Percentiles rank a stretch among this genome's conserved stretches.
These are phyloP conservation scores for Melaleuca quinquenervia DNA, from an alignment of 345 rosid genomes.

Conservation along the genomic window DNA sequence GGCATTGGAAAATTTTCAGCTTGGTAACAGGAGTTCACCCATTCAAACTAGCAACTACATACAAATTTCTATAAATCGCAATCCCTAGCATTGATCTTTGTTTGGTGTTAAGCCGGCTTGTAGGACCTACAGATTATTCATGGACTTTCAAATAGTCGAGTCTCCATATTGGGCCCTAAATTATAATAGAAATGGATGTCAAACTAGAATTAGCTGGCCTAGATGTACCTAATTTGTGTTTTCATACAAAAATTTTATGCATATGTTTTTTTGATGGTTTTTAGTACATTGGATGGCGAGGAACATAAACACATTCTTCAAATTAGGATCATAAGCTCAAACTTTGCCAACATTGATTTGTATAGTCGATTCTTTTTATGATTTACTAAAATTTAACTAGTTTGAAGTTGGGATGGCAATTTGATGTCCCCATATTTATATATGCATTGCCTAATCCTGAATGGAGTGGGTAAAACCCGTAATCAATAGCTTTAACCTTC, in stretches of 20 bases:
- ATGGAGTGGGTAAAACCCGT: no score
- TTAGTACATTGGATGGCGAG: neutral
- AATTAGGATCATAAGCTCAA: neutral
- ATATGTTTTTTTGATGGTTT: neutral
- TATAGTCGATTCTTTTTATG: neutral
- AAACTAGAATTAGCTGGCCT: neutral
- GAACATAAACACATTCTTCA: neutral
- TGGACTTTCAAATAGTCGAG: neutral
- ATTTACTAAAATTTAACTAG: neutral
- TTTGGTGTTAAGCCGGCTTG: neutral
- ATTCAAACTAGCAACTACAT: neutral
- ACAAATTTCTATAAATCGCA: neutral
- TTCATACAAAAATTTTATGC: neutral
- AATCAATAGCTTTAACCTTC: no score
- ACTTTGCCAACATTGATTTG: neutral
- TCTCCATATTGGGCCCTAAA: neutral
- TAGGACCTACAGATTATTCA: rapidly evolving
- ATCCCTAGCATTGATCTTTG: neutral
- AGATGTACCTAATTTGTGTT: neutral
- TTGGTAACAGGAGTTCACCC: neutral
- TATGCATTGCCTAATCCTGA: neutral
- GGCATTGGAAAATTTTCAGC: neutral
- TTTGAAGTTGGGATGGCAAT: neutral
- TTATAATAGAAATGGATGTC: neutral
- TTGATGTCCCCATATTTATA: neutral